Conservation (phyloP, 2,329 filamentous ascomycete species). For the Aspergillus fijiensis region DNA sequence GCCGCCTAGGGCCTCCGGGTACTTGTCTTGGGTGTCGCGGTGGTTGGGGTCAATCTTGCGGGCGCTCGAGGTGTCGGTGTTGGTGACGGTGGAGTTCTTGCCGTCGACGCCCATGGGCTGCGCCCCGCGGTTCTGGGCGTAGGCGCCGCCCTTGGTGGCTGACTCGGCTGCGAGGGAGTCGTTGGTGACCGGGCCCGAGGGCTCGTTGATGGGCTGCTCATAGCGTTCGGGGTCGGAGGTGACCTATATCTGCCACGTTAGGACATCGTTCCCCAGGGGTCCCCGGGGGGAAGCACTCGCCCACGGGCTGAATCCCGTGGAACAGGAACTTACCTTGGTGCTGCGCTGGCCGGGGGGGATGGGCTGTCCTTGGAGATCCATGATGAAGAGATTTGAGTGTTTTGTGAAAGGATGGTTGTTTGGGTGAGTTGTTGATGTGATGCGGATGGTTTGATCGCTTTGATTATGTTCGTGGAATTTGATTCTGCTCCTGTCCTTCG, state of each 20-base stretch:
- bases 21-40: conserved; percentile 43
- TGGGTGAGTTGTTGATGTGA: neutral
- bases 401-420: neutral
- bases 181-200: conserved; percentile 61
- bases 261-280: neutral
- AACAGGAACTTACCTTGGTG: conserved; percentile 35
- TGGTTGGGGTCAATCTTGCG: conserved; percentile 51
- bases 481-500: neutral
- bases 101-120: conserved; percentile 52
- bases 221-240: conserved; percentile 50
- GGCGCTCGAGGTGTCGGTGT: conserved; percentile 55
- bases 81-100: conserved; percentile 56
- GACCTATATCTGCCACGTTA: conserved; percentile 18
- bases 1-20: conserved; percentile 40
- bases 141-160: conserved; percentile 57
- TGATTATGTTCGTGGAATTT: neutral
- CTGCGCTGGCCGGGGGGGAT: conserved; percentile 31
- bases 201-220: conserved; percentile 59
- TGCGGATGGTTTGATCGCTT: neutral
- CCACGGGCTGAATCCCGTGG: too few species aligned
- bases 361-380: conserved; percentile 44
- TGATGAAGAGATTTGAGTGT: conserved; percentile 21
- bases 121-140: conserved; percentile 59
- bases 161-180: conserved; percentile 80
- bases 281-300: neutral